Percentiles rank a stretch among this genome's conserved stretches.
phyloP scores from a whole-genome alignment of 805 yeast genomes.

The Candida suzukii region DNA sequence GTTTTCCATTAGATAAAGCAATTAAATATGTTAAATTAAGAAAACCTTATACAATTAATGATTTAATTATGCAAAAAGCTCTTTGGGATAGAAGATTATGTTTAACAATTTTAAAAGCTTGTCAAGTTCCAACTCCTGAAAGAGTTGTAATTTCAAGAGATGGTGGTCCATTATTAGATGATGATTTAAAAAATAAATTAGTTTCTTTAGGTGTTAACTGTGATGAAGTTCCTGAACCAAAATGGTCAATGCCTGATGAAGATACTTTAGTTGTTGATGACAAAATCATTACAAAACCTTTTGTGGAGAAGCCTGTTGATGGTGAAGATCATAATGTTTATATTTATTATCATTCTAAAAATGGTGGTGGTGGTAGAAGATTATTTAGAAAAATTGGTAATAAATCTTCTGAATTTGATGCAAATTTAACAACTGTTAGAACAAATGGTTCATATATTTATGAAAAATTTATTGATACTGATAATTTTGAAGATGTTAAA shows the following conservation, averaged over 20 bases:
- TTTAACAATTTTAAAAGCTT: slow-evolving; percentile 66
- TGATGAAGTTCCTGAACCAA: slow-evolving; percentile 51
- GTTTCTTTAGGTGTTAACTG: slow-evolving; percentile 53
- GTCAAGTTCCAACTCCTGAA: slow-evolving; percentile 83
- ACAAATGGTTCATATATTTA: slow-evolving; percentile 88
- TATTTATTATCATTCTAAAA: slow-evolving; percentile 78
- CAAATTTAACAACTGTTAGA: slow-evolving; percentile 64
- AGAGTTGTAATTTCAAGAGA: slow-evolving; percentile 89
- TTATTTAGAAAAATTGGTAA: slow-evolving; percentile 94
- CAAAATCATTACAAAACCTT: slow-evolving; percentile 70
- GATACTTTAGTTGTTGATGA: slow-evolving; percentile 79
- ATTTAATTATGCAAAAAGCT: slow-evolving; percentile 82
- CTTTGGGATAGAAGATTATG: slow-evolving; percentile 97
- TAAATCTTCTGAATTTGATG: slow-evolving; percentile 94
- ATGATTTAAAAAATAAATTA: slow-evolving; percentile 54
- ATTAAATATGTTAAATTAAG: slow-evolving; percentile 82
- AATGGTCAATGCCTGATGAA: slow-evolving; percentile 84
- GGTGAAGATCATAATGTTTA: slow-evolving; percentile 98
- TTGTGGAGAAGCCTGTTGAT: slow-evolving; percentile 97
- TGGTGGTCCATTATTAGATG: slow-evolving; percentile 88
- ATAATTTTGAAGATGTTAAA: slow-evolving; percentile 96
- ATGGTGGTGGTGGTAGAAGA: slow-evolving; percentile 97
- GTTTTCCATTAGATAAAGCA: slow-evolving; percentile 95
- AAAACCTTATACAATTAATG: slow-evolving; percentile 86
- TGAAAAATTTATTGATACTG: slow-evolving; percentile 95